These are phyloP conservation scores for Mycosarcoma mackinlayi DNA, from an alignment of 1,284 basidiomycete genomes.

Conservation along the genomic window DNA sequence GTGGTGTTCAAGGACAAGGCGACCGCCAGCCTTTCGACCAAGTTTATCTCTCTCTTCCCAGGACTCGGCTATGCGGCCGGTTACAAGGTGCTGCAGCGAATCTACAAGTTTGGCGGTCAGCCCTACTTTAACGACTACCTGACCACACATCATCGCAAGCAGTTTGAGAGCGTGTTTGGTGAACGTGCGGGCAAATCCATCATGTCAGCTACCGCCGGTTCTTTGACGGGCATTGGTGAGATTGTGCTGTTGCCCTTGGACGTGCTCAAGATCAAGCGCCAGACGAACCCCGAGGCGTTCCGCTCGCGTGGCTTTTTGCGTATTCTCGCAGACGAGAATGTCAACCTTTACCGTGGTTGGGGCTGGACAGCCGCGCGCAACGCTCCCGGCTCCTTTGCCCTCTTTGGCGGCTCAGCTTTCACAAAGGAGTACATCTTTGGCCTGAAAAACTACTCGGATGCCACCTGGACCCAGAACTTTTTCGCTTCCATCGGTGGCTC, in stretches of 20 bases:
- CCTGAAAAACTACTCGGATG: conserved; percentile 86
- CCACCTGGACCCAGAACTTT: conserved; percentile 88
- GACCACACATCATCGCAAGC: conserved; percentile 78
- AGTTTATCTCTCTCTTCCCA: conserved; percentile 92
- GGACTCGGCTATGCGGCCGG: conserved; percentile 91
- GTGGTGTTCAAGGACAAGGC: conserved; percentile 90
- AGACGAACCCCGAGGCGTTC: conserved; percentile 67
- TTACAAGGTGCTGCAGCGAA: conserved; percentile 78
- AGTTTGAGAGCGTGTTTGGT: conserved; percentile 87
- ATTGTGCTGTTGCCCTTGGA: conserved; percentile 94
- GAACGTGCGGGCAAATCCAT: conserved; percentile 94
- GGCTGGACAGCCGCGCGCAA: conserved; percentile 99
- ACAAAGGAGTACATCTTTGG: conserved; percentile 94
- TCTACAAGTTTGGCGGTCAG: conserved; percentile 92
- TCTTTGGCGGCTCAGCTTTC: conserved; percentile 90
- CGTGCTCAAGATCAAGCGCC: conserved; percentile 95
- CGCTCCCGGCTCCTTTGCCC: conserved; percentile 91
- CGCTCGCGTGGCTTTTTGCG: conserved; percentile 79
- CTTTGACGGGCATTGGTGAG: conserved; percentile 79
- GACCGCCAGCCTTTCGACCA: conserved; percentile 73
- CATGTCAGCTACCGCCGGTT: conserved; percentile 91
- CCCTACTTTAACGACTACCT: conserved; percentile 97
- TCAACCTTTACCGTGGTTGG: conserved; percentile 92
- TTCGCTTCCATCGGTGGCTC: conserved; percentile 89
- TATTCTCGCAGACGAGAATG: conserved; percentile 90